Evolutionary conservation across 495 filamentous ascomycete species (phyloP).

Genomic region (Arthonia radiata): DNA sequence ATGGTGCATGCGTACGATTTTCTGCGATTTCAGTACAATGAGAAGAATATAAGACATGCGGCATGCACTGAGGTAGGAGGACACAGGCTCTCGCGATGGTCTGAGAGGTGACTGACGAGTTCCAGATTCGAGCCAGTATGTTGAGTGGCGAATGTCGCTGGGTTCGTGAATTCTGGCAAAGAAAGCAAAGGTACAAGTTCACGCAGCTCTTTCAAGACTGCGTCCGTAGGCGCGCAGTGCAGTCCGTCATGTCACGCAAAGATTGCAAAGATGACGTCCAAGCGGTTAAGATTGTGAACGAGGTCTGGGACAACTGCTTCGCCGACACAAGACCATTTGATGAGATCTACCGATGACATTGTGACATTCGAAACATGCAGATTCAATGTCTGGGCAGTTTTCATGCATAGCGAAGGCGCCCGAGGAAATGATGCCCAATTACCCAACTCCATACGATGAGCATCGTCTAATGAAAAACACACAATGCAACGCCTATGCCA

Average conservation of each 20-base stretch:
- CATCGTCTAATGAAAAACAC: too few species aligned
- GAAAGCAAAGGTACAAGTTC: slow-evolving; percentile 63
- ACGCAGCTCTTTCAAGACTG: slow-evolving; percentile 87
- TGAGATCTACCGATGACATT: slow-evolving; percentile 64
- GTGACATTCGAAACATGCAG: too few species aligned
- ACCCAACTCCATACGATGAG: too few species aligned
- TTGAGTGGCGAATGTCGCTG: slow-evolving; percentile 87
- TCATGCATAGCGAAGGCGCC: too few species aligned
- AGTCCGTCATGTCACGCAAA: slow-evolving; percentile 50
- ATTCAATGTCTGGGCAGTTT: too few species aligned
- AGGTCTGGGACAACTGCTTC: slow-evolving; percentile 96
- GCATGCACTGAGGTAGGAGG: slow-evolving; percentile 72
- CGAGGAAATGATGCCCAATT: too few species aligned
- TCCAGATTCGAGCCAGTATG: slow-evolving; percentile 71
- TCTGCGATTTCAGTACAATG: slow-evolving; percentile 64
- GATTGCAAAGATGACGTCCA: slow-evolving; percentile 67
- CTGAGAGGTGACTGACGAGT: background rate
- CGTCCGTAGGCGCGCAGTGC: slow-evolving; percentile 52
- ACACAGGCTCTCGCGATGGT: background rate
- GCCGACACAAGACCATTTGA: slow-evolving; percentile 84
- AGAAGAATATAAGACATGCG: slow-evolving; percentile 58
- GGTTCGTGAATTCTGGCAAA: slow-evolving; percentile 57
- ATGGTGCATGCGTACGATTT: slow-evolving; percentile 96
- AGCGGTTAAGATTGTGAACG: slow-evolving; percentile 69
- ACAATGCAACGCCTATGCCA: too few species aligned